Conservation (phyloP, 805 yeast genomes). For the Candida manassasensis region DNA sequence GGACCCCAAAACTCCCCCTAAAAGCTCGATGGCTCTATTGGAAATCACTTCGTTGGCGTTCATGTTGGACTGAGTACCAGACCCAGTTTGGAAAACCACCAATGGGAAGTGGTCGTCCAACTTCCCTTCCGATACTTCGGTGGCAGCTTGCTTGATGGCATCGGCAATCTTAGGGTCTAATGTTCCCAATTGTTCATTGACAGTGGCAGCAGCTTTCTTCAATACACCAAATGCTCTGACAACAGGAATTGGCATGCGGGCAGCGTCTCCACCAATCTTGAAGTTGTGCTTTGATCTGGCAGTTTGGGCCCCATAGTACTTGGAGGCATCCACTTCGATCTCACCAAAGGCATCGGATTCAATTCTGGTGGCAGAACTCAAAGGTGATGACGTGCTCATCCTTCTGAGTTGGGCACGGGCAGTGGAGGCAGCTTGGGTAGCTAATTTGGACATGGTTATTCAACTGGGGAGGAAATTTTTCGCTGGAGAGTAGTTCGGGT, state of each 20-base stretch:
- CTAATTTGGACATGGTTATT: conserved; percentile 24
- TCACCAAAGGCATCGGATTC: conserved; percentile 98
- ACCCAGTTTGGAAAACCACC: conserved; percentile 98
- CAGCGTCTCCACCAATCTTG: conserved; percentile 91
- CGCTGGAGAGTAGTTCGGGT: neutral
- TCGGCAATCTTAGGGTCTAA: conserved; percentile 78
- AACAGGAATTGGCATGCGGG: conserved; percentile 86
- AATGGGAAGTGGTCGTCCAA: conserved; percentile 92
- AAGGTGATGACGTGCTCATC: conserved; percentile 24
- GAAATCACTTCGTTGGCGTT: conserved; percentile 98
- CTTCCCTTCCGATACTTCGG: conserved; percentile 91
- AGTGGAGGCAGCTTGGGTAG: conserved; percentile 13
- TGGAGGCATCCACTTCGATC: conserved; percentile 79
- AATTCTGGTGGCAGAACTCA: conserved; percentile 45
- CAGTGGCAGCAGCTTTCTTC: conserved; percentile 92
- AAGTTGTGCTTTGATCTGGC: conserved; percentile 90
- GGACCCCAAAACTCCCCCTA: conserved; percentile 90
- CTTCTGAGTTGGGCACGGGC: conserved; percentile 17
- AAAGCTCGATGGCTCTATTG: conserved; percentile 93
- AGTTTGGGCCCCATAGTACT: conserved; percentile 98
- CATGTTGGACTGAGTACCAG: conserved; percentile 98
- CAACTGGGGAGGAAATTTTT: neutral
- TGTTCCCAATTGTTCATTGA: conserved; percentile 72
- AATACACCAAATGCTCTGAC: conserved; percentile 89
- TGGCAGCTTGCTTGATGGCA: conserved; percentile 91